Percentiles rank a stretch among this genome's conserved stretches.
Evolutionary conservation across 768 basidiomycete species (phyloP).

Genomic region (Lactarius akahatsu): DNA sequence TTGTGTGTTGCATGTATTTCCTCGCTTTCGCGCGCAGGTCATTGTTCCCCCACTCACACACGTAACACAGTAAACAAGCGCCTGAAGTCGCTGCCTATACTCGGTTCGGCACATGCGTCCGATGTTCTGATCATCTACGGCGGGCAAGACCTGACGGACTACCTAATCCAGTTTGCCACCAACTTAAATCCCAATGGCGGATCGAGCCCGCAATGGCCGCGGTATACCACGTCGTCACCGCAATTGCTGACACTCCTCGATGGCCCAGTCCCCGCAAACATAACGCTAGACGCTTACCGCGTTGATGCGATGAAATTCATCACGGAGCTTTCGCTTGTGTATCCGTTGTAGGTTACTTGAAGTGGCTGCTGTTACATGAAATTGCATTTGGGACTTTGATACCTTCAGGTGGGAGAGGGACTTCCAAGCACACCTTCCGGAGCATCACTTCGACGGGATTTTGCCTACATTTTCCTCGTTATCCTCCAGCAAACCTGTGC

Average conservation of each 20-base stretch:
- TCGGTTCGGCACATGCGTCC: slow-evolving; percentile 32
- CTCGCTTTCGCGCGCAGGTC: background rate
- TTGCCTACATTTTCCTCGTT: too few species aligned
- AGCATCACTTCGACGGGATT: too few species aligned
- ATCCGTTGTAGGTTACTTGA: too few species aligned
- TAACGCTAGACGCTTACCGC: too few species aligned
- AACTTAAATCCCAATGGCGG: slow-evolving; percentile 35
- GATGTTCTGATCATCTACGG: slow-evolving; percentile 13
- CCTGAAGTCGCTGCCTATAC: slow-evolving; percentile 31
- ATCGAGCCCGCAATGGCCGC: slow-evolving; percentile 23
- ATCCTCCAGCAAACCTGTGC: too few species aligned
- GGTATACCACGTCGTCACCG: slow-evolving; percentile 15
- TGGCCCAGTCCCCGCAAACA: background rate
- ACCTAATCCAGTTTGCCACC: slow-evolving; percentile 32
- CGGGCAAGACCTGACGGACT: slow-evolving; percentile 21
- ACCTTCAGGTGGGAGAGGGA: too few species aligned
- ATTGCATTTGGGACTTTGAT: too few species aligned
- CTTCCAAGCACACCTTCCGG: too few species aligned
- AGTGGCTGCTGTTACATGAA: too few species aligned
- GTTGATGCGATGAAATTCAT: too few species aligned
- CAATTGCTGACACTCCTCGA: slow-evolving; percentile 26
- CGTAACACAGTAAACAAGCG: slow-evolving; percentile 37
- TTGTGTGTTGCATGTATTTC: slow-evolving; percentile 33
- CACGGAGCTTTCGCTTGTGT: too few species aligned
- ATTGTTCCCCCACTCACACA: background rate